Evolutionary conservation across 164 flowering plant genomes (phyloP).

Genomic region (Malania oleifera): DNA sequence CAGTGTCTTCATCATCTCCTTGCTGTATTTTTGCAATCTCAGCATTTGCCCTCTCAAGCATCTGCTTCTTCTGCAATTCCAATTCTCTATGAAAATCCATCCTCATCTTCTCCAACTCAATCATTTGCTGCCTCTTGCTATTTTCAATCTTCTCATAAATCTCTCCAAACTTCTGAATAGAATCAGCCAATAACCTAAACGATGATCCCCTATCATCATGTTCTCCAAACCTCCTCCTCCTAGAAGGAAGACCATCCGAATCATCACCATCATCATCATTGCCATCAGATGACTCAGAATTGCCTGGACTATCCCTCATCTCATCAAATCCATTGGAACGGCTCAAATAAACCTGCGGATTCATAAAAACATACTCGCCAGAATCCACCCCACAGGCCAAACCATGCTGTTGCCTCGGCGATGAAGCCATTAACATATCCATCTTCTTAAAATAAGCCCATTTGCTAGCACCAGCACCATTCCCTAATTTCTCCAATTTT

Average conservation of each 20-base stretch:
- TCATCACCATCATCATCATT: conserved; percentile 17
- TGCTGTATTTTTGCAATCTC: conserved; percentile 68
- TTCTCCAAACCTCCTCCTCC: conserved; percentile 28
- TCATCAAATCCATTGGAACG: conserved; percentile 77
- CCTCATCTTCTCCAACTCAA: conserved; percentile 89
- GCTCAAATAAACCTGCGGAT: conserved; percentile 64
- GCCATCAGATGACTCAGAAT: conserved; percentile 27
- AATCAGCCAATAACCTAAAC: conserved; percentile 59
- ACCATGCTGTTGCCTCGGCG: conserved; percentile 37
- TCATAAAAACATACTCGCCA: conserved; percentile 84
- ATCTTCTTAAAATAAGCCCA: conserved; percentile 83
- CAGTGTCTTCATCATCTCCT: conserved; percentile 37
- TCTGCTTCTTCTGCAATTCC: conserved; percentile 77
- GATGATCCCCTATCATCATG: conserved; percentile 34
- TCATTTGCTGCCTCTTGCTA: conserved; percentile 77
- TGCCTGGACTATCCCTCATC: conserved; percentile 64
- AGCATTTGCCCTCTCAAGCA: conserved; percentile 70
- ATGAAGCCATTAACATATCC: conserved; percentile 48
- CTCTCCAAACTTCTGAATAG: conserved; percentile 72
- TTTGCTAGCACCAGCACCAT: conserved; percentile 23
- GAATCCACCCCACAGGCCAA: conserved; percentile 90
- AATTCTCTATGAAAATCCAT: conserved; percentile 81
- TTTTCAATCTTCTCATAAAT: conserved; percentile 89
- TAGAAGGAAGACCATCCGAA: conserved; percentile 61
- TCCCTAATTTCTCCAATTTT: conserved; percentile 34